Conservation (phyloP, 331 rosid species). For the Pyrus hybrid region DNA sequence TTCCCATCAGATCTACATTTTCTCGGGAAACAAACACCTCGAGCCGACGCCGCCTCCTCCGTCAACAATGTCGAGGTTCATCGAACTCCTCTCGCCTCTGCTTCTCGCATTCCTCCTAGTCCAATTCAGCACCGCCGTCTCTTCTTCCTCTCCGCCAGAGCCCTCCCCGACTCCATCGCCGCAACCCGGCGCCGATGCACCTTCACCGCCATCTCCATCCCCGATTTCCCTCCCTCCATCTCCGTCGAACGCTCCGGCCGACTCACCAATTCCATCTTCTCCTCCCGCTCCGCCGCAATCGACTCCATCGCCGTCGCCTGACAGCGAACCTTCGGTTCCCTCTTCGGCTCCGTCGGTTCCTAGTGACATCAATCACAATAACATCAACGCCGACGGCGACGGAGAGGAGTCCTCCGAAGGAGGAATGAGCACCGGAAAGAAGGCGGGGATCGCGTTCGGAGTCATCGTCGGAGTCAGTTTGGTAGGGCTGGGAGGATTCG, state of each 20-base stretch:
- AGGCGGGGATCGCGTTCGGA: constrained; percentile 64
- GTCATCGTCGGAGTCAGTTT: constrained; percentile 36
- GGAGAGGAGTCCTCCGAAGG: constrained; percentile 12
- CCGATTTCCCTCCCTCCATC: constrained; percentile 1
- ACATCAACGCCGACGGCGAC: background rate
- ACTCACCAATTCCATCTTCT: background rate
- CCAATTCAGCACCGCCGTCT: constrained; percentile 18
- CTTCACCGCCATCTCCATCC: background rate
- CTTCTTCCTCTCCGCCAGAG: constrained; percentile 15
- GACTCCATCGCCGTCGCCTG: constrained; percentile 16
- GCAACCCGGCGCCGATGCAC: background rate
- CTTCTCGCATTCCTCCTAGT: constrained; percentile 14
- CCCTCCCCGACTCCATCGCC: constrained; percentile 29
- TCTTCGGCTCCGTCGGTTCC: background rate
- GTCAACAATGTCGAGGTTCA: constrained; percentile 29
- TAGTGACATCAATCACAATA: constrained; percentile 10
- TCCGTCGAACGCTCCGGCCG: background rate
- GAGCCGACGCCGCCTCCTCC: background rate
- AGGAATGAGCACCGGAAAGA: constrained; percentile 56
- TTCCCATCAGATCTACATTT: constrained; percentile 4
- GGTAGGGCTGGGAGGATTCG: constrained; percentile 43
- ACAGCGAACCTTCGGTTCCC: constrained; percentile 1
- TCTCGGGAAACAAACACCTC: background rate
- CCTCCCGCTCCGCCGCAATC: background rate
- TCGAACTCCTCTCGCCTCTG: constrained; percentile 12